These are phyloP conservation scores for Coemansia umbellata DNA, from an alignment of 192 early-diverging fungal species.

Conservation along the genomic window DNA sequence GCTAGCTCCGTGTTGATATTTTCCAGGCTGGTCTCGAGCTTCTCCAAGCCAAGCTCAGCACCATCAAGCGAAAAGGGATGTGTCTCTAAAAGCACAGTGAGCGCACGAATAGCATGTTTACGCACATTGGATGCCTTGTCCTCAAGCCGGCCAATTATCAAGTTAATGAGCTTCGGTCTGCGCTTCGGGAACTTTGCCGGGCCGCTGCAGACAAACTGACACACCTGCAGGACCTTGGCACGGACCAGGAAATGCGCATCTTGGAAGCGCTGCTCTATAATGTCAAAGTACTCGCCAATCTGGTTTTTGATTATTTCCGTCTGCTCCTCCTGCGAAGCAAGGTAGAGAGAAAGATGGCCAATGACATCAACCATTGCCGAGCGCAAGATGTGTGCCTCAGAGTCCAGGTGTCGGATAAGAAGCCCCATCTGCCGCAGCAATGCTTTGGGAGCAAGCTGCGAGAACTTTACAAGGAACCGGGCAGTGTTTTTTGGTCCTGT, in stretches of 20 bases:
- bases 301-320: conserved; percentile 64
- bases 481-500: conserved; percentile 80
- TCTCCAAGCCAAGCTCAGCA: conserved; percentile 66
- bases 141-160: conserved; percentile 75
- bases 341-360: conserved; percentile 75
- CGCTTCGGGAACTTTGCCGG: conserved; percentile 70
- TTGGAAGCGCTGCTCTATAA: conserved; percentile 86
- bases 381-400: conserved; percentile 86
- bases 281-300: conserved; percentile 84
- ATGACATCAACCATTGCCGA: conserved; percentile 85
- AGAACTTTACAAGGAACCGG: conserved; percentile 75
- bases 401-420: conserved; percentile 81
- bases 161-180: conserved; percentile 61
- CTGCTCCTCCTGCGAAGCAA: conserved; percentile 68
- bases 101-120: conserved; percentile 82
- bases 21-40: conserved; percentile 64
- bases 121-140: conserved; percentile 91
- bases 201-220: conserved; percentile 75
- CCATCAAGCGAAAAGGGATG: conserved; percentile 90
- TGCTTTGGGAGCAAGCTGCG: conserved; percentile 75
- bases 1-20: conserved; percentile 68
- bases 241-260: conserved; percentile 86
- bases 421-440: conserved; percentile 87
- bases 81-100: conserved; percentile 76
- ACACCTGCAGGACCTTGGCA: conserved; percentile 83